phyloP scores from a whole-genome alignment of 2,329 filamentous ascomycete species.

The Mycogone perniciosa region DNA sequence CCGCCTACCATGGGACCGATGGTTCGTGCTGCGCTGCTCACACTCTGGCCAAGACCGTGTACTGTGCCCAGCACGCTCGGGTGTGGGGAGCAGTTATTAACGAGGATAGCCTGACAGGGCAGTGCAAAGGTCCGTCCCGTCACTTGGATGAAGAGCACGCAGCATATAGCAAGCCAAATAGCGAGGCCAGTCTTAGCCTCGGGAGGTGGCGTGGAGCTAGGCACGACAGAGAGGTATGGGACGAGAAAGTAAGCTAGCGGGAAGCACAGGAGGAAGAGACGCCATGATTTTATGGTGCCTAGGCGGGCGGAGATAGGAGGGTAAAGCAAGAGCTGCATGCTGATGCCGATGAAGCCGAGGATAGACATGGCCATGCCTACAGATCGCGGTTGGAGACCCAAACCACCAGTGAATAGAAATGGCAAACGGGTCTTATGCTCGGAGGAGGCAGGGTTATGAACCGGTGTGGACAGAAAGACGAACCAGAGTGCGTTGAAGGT shows the following conservation, averaged over 20 bases:
- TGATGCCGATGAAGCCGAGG: conserved; percentile 68
- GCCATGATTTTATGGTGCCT: conserved; percentile 63
- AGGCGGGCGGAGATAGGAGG: conserved; percentile 59
- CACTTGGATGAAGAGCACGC: conserved; percentile 59
- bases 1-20: conserved; percentile 56
- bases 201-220: conserved; percentile 45
- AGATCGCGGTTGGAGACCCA: conserved; percentile 63
- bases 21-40: conserved; percentile 52
- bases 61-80: conserved; percentile 41
- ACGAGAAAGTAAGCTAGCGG: conserved; percentile 62
- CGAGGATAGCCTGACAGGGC: conserved; percentile 39
- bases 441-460: conserved; percentile 39
- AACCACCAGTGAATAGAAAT: conserved; percentile 64
- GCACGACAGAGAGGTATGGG: conserved; percentile 65
- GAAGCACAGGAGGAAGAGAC: conserved; percentile 62
- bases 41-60: conserved; percentile 50
- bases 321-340: conserved; percentile 56
- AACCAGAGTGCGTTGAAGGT: conserved; percentile 73
- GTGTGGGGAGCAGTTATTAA: conserved; percentile 44
- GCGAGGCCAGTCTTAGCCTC: conserved; percentile 45
- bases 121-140: conserved; percentile 58
- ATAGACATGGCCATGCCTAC: conserved; percentile 76
- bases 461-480: conserved; percentile 68
- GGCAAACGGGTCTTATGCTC: conserved; percentile 35
- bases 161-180: conserved; percentile 59